These are phyloP conservation scores for Cercospora citrullina DNA, from an alignment of 2,329 filamentous ascomycete genomes.

Conservation along the genomic window DNA sequence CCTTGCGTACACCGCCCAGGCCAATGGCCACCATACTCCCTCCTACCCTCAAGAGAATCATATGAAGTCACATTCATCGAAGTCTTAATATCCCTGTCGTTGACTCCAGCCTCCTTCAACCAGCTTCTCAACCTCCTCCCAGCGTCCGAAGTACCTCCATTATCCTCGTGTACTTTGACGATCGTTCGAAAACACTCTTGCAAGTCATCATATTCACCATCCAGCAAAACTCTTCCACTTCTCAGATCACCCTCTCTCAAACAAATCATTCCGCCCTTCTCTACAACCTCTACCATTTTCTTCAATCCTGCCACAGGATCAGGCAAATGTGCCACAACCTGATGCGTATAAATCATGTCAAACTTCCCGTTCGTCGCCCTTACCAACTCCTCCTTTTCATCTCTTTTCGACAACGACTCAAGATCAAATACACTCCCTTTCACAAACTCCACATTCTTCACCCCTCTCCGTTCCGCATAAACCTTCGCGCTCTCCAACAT, in stretches of 20 bases:
- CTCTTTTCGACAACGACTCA: conserved; percentile 60
- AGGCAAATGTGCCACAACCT: conserved; percentile 57
- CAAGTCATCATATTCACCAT: conserved; percentile 10
- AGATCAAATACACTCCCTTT: conserved; percentile 99
- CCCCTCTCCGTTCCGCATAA: conserved; percentile 34
- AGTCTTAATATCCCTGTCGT: conserved; percentile 1
- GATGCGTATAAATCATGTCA: conserved; percentile 70
- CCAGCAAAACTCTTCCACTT: conserved; percentile 22
- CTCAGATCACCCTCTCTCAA: conserved; percentile 28
- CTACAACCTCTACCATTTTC: conserved; percentile 19
- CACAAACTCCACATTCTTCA: conserved; percentile 71
- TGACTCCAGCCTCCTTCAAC: conserved; percentile 17
- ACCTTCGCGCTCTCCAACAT: conserved; percentile 37
- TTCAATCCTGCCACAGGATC: conserved; percentile 43
- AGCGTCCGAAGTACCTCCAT: conserved; percentile 24
- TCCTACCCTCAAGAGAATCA: conserved; percentile 20
- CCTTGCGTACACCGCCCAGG: conserved; percentile 27
- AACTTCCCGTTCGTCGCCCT: conserved; percentile 61
- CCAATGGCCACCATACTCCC: conserved; percentile 28
- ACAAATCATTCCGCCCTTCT: conserved; percentile 21
- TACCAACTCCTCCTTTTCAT: background rate
- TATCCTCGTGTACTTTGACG: conserved; percentile 16
- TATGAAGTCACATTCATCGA: conserved; percentile 20
- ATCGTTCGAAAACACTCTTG: conserved; percentile 26
- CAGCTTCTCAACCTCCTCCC: conserved; percentile 22